Conservation (phyloP, 768 basidiomycete genomes). For the Asterophora parasitica region DNA sequence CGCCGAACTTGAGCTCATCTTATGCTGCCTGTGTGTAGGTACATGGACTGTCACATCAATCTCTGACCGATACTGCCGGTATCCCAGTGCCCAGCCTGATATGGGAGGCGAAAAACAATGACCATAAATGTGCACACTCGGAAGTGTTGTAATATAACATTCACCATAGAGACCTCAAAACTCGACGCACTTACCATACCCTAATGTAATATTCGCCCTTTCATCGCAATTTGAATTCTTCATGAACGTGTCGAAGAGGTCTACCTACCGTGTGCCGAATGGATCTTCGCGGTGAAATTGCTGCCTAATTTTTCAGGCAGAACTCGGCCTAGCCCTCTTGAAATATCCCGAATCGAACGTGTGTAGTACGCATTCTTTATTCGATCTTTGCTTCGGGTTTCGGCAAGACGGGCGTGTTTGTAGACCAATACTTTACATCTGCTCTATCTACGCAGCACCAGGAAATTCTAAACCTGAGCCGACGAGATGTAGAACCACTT, state of each 20-base stretch:
- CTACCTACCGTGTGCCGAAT: too few relatives aligned
- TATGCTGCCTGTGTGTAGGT: constrained; percentile 37
- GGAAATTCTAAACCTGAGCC: constrained; percentile 58
- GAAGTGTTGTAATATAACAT: constrained; percentile 14
- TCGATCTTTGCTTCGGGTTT: too few relatives aligned
- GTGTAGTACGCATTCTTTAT: too few relatives aligned
- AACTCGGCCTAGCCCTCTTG: too few relatives aligned
- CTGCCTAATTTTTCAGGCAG: too few relatives aligned
- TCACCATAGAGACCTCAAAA: not conserved
- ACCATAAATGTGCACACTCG: constrained; percentile 19
- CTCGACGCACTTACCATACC: constrained; percentile 2
- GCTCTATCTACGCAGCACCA: not conserved
- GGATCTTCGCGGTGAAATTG: too few relatives aligned
- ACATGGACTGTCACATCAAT: constrained; percentile 94
- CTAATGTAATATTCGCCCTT: constrained; percentile 4
- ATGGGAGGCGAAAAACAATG: constrained; percentile 31
- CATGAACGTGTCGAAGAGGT: too few relatives aligned
- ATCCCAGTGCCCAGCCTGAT: constrained; percentile 69
- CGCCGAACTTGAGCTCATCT: not conserved
- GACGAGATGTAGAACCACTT: constrained; percentile 97
- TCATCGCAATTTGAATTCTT: not conserved
- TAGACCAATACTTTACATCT: not conserved
- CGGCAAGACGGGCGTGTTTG: not conserved
- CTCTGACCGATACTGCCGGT: constrained; percentile 84
- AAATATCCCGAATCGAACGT: too few relatives aligned